Percentiles rank a stretch among this genome's conserved stretches.
phyloP scores from a whole-genome alignment of 1,284 basidiomycete species.

The Boletus hoseneyae region DNA sequence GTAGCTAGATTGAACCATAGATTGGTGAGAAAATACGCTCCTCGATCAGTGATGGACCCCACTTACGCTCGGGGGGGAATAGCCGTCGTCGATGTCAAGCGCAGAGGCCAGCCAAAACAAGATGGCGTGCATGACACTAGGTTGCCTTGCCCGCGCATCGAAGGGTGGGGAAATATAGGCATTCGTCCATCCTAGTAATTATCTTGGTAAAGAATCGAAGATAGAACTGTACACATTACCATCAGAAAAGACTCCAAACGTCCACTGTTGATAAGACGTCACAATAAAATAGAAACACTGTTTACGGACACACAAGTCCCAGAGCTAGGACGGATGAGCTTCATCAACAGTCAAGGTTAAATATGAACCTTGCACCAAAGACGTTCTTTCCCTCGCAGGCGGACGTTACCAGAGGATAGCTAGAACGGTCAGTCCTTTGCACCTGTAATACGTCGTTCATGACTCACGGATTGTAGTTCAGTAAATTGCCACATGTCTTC shows the following conservation, averaged over 20 bases:
- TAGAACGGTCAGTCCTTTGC: constrained; percentile 11
- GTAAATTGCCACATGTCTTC: constrained; percentile 42
- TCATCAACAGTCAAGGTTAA: background rate
- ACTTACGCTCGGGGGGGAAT: constrained; percentile 27
- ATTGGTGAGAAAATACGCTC: constrained; percentile 3
- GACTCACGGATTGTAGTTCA: constrained; percentile 34
- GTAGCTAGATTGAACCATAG: constrained; percentile 28
- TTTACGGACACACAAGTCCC: constrained; percentile 41
- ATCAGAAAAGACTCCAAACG: constrained; percentile 48
- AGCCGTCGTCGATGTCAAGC: constrained; percentile 32
- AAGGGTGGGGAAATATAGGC: constrained; percentile 36
- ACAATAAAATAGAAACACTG: constrained; percentile 43
- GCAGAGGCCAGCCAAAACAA: constrained; percentile 36
- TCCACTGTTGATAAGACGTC: constrained; percentile 48
- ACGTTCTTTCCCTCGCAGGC: constrained; percentile 36
- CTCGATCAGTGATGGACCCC: background rate
- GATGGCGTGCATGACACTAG: constrained; percentile 33
- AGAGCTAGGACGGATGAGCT: constrained; percentile 35
- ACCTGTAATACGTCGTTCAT: background rate
- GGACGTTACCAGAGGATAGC: constrained; percentile 27
- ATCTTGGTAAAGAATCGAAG: constrained; percentile 13
- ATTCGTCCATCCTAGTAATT: constrained; percentile 36
- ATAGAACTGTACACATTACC: constrained; percentile 29
- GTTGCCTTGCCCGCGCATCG: constrained; percentile 25
- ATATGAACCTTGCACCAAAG: constrained; percentile 45